These are phyloP conservation scores for Pachysandra terminalis DNA, from an alignment of 164 flowering plant genomes.

Conservation along the genomic window DNA sequence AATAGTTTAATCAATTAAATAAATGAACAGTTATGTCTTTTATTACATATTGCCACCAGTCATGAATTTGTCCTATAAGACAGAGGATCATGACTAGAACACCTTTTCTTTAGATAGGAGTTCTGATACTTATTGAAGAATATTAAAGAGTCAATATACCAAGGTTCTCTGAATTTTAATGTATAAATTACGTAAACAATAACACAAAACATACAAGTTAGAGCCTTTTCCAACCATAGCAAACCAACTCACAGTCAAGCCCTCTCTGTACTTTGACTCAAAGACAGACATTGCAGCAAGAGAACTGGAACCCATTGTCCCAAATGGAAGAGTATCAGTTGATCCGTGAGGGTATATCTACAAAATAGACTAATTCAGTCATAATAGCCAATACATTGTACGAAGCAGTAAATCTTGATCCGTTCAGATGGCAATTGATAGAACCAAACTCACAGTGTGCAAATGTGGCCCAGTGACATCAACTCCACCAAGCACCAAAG, in stretches of 20 bases:
- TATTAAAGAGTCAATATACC: no score
- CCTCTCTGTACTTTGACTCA: conserved; percentile 83
- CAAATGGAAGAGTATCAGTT: conserved; percentile 91
- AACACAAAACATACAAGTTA: neutral
- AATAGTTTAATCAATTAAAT: no score
- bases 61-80: neutral
- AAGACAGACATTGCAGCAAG: conserved; percentile 97
- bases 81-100: neutral
- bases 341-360: conserved; percentile 99
- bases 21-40: no score
- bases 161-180: no score
- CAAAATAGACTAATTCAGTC: conserved; percentile 6
- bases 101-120: no score
- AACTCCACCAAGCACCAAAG: conserved; percentile 98
- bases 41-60: neutral
- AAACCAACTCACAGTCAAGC: conserved; percentile 65
- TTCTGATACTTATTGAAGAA: no score
- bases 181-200: no score
- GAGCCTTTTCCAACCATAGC: conserved; percentile 2
- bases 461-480: conserved; percentile 96
- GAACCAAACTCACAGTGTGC: conserved; percentile 71
- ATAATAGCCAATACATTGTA: neutral
- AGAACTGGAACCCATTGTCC: conserved; percentile 98
- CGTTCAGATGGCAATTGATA: neutral
- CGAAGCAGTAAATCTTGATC: neutral